Conservation (phyloP, 768 basidiomycete species). For the Holtermannia corniformis region DNA sequence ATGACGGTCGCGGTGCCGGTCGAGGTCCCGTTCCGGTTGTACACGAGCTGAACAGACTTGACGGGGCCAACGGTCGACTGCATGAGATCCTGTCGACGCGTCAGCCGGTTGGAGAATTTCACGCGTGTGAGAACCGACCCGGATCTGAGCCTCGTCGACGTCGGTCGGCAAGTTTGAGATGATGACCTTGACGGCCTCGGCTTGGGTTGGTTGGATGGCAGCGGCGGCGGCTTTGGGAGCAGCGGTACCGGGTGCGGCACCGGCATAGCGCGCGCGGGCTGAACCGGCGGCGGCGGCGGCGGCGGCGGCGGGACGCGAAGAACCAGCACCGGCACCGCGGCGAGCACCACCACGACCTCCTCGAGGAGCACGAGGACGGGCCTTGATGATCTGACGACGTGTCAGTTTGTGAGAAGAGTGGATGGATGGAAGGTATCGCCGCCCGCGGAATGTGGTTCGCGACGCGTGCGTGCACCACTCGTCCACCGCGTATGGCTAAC, state of each 20-base stretch:
- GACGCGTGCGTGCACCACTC: neutral
- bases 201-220: conserved; percentile 14
- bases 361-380: conserved; percentile 25
- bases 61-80: conserved; percentile 78
- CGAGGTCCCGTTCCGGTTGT: conserved; percentile 73
- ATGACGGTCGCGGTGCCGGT: conserved; percentile 82
- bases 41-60: conserved; percentile 71
- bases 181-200: conserved; percentile 75
- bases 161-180: conserved; percentile 88
- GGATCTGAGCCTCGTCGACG: conserved; percentile 87
- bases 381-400: conserved; percentile 33
- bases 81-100: conserved; percentile 69
- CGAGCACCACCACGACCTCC: conserved; percentile 16
- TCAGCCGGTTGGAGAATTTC: neutral
- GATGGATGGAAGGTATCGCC: neutral
- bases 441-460: neutral
- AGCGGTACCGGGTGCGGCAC: conserved; percentile 39
- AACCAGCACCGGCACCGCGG: conserved; percentile 22
- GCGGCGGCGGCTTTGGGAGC: conserved; percentile 21
- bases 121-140: conserved; percentile 50
- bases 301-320: conserved; percentile 29
- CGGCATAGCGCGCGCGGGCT: conserved; percentile 39
- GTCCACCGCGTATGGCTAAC: conserved; percentile 13
- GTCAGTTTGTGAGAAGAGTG: neutral
- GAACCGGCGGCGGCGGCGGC: conserved; percentile 28